A percentile compares a stretch with the other conserved stretches of the same genome.
Conservation (phyloP, 2,329 filamentous ascomycete genomes). For the Clonostachys rhizophaga region DNA sequence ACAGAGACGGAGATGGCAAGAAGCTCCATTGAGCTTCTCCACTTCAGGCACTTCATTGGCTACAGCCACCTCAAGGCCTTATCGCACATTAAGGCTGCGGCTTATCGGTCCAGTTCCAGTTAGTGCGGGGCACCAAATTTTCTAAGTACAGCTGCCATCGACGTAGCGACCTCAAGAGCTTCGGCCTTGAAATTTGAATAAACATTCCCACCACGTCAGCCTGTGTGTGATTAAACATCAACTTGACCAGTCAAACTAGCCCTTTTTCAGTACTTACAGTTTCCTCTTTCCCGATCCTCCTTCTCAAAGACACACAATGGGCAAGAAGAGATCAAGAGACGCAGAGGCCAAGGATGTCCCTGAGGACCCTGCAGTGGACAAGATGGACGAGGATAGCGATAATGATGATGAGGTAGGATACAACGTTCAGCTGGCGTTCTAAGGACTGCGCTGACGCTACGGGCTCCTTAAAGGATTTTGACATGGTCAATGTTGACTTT, state of each 20-base stretch:
- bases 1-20: too few species aligned
- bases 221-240: too few species aligned
- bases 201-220: neutral
- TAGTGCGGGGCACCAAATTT: slow-evolving; percentile 5
- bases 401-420: slow-evolving; percentile 46
- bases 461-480: slow-evolving; percentile 61
- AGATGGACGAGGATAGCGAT: slow-evolving; percentile 43
- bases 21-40: too few species aligned
- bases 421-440: neutral
- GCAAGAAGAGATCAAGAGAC: slow-evolving; percentile 46
- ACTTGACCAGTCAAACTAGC: too few species aligned
- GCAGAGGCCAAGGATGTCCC: slow-evolving; percentile 33
- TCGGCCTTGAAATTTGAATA: neutral
- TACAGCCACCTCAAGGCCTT: neutral
- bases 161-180: neutral
- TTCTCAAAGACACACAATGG: slow-evolving; percentile 24
- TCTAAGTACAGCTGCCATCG: neutral
- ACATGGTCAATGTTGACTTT: slow-evolving; percentile 93
- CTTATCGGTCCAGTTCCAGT: neutral
- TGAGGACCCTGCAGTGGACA: slow-evolving; percentile 35
- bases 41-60: too few species aligned
- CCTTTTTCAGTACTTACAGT: too few species aligned
- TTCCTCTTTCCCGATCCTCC: too few species aligned
- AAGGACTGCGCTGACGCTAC: neutral
- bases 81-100: neutral